These are phyloP conservation scores for Boletellus sp. DNA, from an alignment of 768 basidiomycete genomes.

Conservation along the genomic window DNA sequence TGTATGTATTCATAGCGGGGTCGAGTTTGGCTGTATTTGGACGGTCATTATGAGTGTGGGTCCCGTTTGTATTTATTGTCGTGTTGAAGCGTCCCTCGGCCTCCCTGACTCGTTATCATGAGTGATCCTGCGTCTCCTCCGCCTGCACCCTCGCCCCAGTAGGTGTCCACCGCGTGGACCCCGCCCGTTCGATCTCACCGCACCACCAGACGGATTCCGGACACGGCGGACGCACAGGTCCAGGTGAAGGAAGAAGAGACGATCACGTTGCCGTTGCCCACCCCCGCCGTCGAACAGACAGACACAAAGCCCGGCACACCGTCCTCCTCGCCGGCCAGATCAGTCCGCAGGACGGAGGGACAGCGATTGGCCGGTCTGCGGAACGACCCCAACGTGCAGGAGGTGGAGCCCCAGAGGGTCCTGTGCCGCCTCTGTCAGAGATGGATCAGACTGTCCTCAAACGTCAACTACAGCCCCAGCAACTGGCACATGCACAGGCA, in stretches of 20 bases:
- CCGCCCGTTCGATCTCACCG: slow-evolving; percentile 4
- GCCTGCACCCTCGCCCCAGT: slow-evolving; percentile 12
- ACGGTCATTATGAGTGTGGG: background rate
- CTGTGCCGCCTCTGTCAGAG: slow-evolving; percentile 59
- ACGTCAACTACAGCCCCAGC: slow-evolving; percentile 37
- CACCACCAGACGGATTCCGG: slow-evolving; percentile 13
- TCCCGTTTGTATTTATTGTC: background rate
- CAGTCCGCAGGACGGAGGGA: slow-evolving; percentile 26
- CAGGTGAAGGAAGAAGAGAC: slow-evolving; percentile 17
- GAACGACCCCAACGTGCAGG: slow-evolving; percentile 49
- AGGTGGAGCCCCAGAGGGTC: slow-evolving; percentile 48
- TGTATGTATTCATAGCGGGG: background rate
- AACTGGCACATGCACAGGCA: slow-evolving; percentile 57
- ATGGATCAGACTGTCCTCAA: slow-evolving; percentile 53
- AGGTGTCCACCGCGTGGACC: background rate
- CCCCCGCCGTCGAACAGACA: background rate
- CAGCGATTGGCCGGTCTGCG: slow-evolving; percentile 52
- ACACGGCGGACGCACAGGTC: background rate
- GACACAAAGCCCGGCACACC: background rate
- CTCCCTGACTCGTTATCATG: slow-evolving; percentile 28
- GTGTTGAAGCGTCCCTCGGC: background rate
- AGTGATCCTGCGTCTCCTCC: slow-evolving; percentile 17
- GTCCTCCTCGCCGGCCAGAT: slow-evolving; percentile 14
- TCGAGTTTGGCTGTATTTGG: slow-evolving; percentile 28
- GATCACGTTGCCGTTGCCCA: slow-evolving; percentile 3